phyloP scores from a whole-genome alignment of 2,329 filamentous ascomycete genomes.

The Neophaeococcomyces mojaviensis region DNA sequence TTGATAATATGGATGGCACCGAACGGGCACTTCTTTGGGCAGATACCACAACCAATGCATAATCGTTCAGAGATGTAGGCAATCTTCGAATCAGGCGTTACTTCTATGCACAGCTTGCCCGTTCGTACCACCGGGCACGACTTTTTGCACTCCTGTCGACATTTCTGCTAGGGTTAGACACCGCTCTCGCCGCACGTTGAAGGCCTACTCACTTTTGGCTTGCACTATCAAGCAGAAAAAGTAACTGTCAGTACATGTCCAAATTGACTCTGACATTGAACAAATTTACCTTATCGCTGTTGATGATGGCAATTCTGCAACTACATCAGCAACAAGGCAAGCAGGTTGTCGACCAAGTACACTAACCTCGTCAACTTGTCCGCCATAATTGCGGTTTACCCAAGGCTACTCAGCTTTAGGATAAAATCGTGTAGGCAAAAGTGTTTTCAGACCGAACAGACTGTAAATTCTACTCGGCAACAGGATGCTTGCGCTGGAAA shows the following conservation, averaged over 20 bases:
- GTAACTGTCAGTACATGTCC: constrained; percentile 32
- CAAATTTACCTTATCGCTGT: constrained; percentile 78
- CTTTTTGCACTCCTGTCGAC: constrained; percentile 98
- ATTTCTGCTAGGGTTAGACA: constrained; percentile 60
- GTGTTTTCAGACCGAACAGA: not conserved
- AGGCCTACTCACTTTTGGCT: constrained; percentile 62
- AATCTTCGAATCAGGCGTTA: constrained; percentile 77
- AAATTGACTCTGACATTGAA: constrained; percentile 18
- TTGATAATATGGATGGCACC: constrained; percentile 99
- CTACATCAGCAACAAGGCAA: not conserved
- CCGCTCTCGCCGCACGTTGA: too few relatives aligned
- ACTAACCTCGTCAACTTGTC: constrained; percentile 90
- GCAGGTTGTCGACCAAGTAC: constrained; percentile 23
- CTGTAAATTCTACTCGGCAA: too few relatives aligned
- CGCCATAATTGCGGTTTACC: constrained; percentile 55
- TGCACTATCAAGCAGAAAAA: constrained; percentile 55
- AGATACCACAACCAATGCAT: constrained; percentile 98
- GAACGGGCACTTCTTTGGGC: constrained; percentile 98
- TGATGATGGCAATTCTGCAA: constrained; percentile 92
- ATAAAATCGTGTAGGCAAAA: too few relatives aligned
- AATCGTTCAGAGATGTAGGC: constrained; percentile 96
- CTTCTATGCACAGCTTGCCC: constrained; percentile 96
- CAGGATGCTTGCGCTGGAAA: too few relatives aligned
- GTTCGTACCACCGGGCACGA: constrained; percentile 95
- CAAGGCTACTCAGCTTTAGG: too few relatives aligned